Evolutionary conservation across 2,329 filamentous ascomycete species (phyloP).

Genomic region (Arthrobotrys conoides): DNA sequence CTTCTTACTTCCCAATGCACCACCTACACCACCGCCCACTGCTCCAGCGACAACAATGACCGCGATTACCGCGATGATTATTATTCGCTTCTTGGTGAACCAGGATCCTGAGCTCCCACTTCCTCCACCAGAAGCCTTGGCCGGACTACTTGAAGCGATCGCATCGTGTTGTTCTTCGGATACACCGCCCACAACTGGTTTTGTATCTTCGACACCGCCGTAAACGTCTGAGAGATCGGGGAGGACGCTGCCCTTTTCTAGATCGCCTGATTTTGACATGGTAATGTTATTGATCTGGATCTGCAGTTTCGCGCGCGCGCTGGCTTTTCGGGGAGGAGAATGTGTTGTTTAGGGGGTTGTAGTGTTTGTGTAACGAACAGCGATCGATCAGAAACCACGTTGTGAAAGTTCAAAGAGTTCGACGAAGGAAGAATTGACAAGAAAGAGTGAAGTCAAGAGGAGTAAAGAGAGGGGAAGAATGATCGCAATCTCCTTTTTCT

Average conservation of each 20-base stretch:
- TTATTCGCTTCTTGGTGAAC: constrained; percentile 59
- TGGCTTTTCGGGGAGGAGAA: neutral
- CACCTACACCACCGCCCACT: constrained; percentile 49
- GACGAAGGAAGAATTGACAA: neutral
- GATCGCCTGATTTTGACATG: constrained; percentile 40
- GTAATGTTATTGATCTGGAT: neutral
- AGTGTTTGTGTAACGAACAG: constrained; percentile 36
- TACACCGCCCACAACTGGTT: constrained; percentile 25
- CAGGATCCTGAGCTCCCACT: constrained; percentile 32
- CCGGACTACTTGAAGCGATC: constrained; percentile 36
- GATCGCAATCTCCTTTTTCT: neutral
- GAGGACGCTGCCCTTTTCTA: constrained; percentile 41
- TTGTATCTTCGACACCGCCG: constrained; percentile 52
- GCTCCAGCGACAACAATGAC: constrained; percentile 51
- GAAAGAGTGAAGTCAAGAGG: neutral
- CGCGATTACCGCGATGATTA: constrained; percentile 52
- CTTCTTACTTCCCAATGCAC: constrained; percentile 44
- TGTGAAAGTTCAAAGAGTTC: neutral
- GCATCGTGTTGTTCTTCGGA: constrained; percentile 26
- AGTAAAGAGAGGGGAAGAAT: neutral
- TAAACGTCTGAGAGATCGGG: constrained; percentile 49
- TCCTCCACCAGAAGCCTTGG: constrained; percentile 9
- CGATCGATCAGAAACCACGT: constrained; percentile 6
- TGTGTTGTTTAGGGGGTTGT: constrained; percentile 35
- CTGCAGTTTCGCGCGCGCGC: neutral